A percentile compares a stretch with the other conserved stretches of the same genome.
These are phyloP conservation scores for Kwoniella europaea DNA, from an alignment of 768 basidiomycete species.

Conservation along the genomic window DNA sequence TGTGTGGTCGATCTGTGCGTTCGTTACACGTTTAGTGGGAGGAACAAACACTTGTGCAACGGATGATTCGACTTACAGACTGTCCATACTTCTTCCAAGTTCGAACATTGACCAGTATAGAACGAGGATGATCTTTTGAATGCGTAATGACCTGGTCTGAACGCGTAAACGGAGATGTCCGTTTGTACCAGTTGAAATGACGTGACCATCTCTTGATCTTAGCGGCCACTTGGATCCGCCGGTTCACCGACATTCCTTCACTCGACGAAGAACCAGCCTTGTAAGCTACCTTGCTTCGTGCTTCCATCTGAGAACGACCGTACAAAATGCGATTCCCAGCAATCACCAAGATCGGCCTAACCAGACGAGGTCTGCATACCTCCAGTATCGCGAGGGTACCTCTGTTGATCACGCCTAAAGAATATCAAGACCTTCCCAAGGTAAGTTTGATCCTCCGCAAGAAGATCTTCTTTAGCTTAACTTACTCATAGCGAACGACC, in stretches of 20 bases:
- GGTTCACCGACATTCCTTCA: not conserved
- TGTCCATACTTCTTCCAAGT: too few relatives aligned
- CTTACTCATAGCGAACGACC: conserved; percentile 28
- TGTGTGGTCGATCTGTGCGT: too few relatives aligned
- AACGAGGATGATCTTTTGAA: too few relatives aligned
- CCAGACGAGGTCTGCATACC: conserved; percentile 20
- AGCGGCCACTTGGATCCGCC: too few relatives aligned
- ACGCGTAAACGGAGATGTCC: too few relatives aligned
- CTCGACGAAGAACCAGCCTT: not conserved
- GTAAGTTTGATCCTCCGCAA: conserved; percentile 28
- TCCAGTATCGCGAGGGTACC: conserved; percentile 37
- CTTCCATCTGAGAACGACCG: not conserved
- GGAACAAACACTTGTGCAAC: too few relatives aligned
- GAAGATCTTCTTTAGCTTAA: not conserved
- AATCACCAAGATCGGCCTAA: conserved; percentile 2
- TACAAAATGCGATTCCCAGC: conserved; percentile 21
- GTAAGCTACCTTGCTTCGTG: not conserved
- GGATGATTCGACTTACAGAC: too few relatives aligned
- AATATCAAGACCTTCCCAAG: conserved; percentile 53
- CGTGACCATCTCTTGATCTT: too few relatives aligned
- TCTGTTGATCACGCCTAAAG: conserved; percentile 57
- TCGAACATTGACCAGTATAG: too few relatives aligned
- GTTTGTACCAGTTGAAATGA: too few relatives aligned
- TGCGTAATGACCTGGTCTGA: too few relatives aligned
- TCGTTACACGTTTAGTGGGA: too few relatives aligned